Evolutionary conservation across 2,329 filamentous ascomycete genomes (phyloP), one percentile per base, ranked within the genome.

Genomic region (Fusarium floridanum): DNA sequence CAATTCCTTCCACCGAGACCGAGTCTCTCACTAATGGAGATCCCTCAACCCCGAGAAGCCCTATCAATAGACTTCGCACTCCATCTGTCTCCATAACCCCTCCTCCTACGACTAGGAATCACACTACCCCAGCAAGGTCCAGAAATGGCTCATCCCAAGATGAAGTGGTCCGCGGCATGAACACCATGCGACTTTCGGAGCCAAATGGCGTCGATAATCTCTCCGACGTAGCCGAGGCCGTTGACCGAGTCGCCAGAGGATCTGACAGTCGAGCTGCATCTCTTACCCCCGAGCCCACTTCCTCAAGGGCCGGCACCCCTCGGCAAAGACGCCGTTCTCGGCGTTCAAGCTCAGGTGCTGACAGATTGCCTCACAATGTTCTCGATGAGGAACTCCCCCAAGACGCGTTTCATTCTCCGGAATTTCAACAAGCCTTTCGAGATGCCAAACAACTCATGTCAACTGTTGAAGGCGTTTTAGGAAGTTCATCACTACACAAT

Each of bases 331-430:
- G 45, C 37, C 55, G 68, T 0, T 29, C 56, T 14, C 70, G 72
- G 0, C 73, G 76, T 2, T 76, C 75, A 32, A 74, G 66, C 22
- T 64, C 72, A 0, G 36, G 59, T 7, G 12, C 50, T 11, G 48
- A 45, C 17, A 55, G 14, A 12, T 22, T 43, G 9, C 69, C 36
- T 9, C 78, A 80, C 6, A 64, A 79, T 16, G 78, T 82, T 0
- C 53, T 37, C 1, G 78, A 83, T 24, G 84, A 84, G 68, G 76
- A 81, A 36, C 77, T 77, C 6, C 81, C 83, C 0, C 57, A 77
- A 0, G 82, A 85, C 62, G 78, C 73, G 0, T 86, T 86, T 53
- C 78, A 85, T 55, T 68, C 79, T 1, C 77, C 82, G 0, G 75
- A 64, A 0, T 83, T 86, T 27, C 85, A 86, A 63, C 37, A 68